Conservation (phyloP, 768 basidiomycete genomes). For the Mycena sanguinolenta region DNA sequence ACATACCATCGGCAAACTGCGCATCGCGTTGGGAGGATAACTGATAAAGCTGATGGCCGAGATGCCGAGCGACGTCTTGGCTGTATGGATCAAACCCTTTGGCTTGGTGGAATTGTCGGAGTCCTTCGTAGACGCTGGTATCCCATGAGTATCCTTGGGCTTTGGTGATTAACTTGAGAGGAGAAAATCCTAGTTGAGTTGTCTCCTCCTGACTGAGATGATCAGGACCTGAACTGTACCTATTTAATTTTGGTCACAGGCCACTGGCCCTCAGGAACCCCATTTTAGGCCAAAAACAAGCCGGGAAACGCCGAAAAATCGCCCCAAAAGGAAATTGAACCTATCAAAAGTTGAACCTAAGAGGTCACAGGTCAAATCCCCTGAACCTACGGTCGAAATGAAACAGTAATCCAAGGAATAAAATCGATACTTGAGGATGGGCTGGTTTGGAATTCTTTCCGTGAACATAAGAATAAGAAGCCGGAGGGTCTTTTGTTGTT, state of each 20-base stretch:
- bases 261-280: no score
- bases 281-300: no score
- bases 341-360: no score
- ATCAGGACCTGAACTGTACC: no score
- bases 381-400: no score
- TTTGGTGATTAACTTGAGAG: background rate
- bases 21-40: background rate
- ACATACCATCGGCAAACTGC: background rate
- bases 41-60: background rate
- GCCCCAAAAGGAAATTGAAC: no score
- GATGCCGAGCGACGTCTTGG: background rate
- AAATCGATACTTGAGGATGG: background rate
- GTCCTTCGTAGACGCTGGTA: background rate
- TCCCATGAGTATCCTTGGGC: background rate
- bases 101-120: background rate
- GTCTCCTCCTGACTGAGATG: background rate
- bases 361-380: no score
- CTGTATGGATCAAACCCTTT: background rate
- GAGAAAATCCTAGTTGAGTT: background rate
- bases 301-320: no score
- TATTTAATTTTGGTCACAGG: no score
- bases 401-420: background rate
- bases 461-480: slow-evolving; percentile 11
- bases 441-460: background rate
- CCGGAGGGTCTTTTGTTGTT: background rate